Evolutionary conservation across 2,329 filamentous ascomycete genomes (phyloP).

Genomic region (Aspergillus uvarum): DNA sequence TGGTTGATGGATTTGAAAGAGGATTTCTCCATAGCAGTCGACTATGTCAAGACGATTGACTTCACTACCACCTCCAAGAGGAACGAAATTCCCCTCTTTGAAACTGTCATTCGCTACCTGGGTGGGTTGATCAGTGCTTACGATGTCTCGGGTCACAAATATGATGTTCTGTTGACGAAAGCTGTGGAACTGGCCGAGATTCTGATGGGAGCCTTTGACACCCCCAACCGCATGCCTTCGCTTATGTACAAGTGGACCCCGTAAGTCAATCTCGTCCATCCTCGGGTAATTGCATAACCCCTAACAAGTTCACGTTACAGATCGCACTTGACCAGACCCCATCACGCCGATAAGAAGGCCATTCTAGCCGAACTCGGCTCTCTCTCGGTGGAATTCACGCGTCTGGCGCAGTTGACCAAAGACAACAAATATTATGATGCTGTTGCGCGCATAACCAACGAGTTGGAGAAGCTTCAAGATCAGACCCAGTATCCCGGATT

Average conservation of each 20-base stretch:
- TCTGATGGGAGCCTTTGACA: constrained; percentile 81
- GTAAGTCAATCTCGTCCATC: constrained; percentile 32
- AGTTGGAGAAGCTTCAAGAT: constrained; percentile 72
- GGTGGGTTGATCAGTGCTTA: constrained; percentile 84
- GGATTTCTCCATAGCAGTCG: constrained; percentile 77
- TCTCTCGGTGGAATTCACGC: constrained; percentile 83
- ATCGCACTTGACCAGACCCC: constrained; percentile 46
- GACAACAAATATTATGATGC: constrained; percentile 86
- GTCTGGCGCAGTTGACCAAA: constrained; percentile 79
- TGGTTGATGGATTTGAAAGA: constrained; percentile 81
- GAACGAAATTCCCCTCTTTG: constrained; percentile 79
- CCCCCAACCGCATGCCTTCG: constrained; percentile 88
- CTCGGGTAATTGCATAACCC: too few species aligned
- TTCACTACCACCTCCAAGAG: constrained; percentile 68
- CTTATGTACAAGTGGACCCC: constrained; percentile 78
- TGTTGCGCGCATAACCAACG: constrained; percentile 79
- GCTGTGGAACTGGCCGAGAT: constrained; percentile 77
- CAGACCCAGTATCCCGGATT: constrained; percentile 71
- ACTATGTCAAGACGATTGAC: constrained; percentile 70
- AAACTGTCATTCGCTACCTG: constrained; percentile 87
- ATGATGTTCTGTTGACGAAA: constrained; percentile 71
- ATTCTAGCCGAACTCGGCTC: constrained; percentile 72
- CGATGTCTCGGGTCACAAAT: constrained; percentile 72
- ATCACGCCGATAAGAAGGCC: constrained; percentile 57
- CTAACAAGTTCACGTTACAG: neutral